Evolutionary conservation across 2,329 filamentous ascomycete species (phyloP).

Genomic region (Arthrinium phaeospermum): DNA sequence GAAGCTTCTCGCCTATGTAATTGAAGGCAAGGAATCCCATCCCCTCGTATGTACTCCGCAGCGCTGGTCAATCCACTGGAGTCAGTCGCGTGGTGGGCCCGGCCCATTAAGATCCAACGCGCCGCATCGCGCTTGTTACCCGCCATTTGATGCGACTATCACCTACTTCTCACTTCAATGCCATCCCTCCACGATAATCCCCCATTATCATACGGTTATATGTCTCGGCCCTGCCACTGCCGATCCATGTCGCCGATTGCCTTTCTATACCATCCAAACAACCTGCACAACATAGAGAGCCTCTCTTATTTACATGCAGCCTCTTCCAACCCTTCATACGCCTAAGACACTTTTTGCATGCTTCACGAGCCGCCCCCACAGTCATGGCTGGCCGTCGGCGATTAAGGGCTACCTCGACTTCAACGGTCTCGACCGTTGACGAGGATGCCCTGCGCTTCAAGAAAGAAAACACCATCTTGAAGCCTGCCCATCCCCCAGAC

Average conservation of each 20-base stretch:
- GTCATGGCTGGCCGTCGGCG: slow-evolving; percentile 44
- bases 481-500: slow-evolving; percentile 34
- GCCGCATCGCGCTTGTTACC: slow-evolving; percentile 7
- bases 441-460: slow-evolving; percentile 39
- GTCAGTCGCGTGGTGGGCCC: not conserved
- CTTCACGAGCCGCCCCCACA: not conserved
- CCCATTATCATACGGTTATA: not conserved
- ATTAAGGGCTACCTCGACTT: slow-evolving; percentile 49
- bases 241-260: not conserved
- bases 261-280: not conserved
- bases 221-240: not conserved
- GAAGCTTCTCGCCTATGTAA: not conserved
- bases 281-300: not conserved
- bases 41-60: not conserved
- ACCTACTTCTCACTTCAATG: not conserved
- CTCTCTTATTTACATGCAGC: not conserved
- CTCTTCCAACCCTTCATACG: not conserved
- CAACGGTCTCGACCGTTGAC: slow-evolving; percentile 51
- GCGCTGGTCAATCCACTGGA: not conserved
- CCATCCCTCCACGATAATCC: not conserved
- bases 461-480: slow-evolving; percentile 44
- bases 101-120: slow-evolving; percentile 13
- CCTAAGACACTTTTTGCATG: not conserved
- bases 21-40: not conserved
- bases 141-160: not conserved